phyloP scores from a whole-genome alignment of 495 filamentous ascomycete genomes.

The Podospora pseudoanserina region DNA sequence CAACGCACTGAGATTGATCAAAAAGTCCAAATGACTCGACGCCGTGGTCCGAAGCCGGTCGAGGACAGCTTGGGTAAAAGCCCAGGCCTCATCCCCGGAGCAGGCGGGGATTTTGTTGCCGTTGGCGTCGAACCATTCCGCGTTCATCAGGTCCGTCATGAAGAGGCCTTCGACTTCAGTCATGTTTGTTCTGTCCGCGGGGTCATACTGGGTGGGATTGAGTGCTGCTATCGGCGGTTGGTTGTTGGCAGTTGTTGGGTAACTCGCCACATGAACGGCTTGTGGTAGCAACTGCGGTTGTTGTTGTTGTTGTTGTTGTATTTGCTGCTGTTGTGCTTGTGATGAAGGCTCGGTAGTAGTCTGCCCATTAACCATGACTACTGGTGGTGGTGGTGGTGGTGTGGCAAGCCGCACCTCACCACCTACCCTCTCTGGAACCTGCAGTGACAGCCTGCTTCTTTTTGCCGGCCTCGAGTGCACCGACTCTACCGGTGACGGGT shows the following conservation, averaged over 20 bases:
- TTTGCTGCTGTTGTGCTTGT: not conserved
- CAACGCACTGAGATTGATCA: constrained; percentile 52
- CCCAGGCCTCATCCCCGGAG: constrained; percentile 46
- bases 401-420: constrained; percentile 75
- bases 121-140: constrained; percentile 41
- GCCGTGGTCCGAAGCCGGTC: constrained; percentile 43
- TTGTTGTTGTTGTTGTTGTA: constrained; percentile 3
- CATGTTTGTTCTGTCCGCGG: constrained; percentile 45
- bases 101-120: constrained; percentile 35
- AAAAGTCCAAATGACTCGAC: constrained; percentile 44
- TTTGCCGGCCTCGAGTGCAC: constrained; percentile 36
- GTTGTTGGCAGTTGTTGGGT: not conserved
- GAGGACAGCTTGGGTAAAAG: constrained; percentile 43
- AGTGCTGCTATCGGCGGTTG: constrained; percentile 15
- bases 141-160: constrained; percentile 39
- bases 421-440: constrained; percentile 73
- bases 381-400: constrained; percentile 50
- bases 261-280: not conserved
- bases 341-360: constrained; percentile 12
- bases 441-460: constrained; percentile 64
- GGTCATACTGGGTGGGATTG: constrained; percentile 15
- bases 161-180: constrained; percentile 47
- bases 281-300: constrained; percentile 7
- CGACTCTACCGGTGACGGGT: constrained; percentile 26
- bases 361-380: constrained; percentile 65